These are phyloP conservation scores for Magnolia kwangsiensis DNA, from an alignment of 164 flowering plant genomes.

Conservation along the genomic window DNA sequence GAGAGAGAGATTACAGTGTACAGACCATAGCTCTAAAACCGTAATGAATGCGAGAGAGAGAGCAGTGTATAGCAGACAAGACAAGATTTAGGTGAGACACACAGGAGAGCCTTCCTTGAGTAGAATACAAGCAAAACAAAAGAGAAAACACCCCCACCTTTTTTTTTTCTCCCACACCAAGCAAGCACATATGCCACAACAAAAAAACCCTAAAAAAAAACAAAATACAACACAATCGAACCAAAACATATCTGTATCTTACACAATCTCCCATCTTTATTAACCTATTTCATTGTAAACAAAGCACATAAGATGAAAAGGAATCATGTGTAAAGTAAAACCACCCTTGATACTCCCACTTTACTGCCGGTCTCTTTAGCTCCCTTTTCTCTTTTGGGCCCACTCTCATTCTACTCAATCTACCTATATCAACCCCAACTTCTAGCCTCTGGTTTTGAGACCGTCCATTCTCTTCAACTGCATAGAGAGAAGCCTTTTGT, in stretches of 20 bases:
- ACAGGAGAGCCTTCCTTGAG: slow-evolving; percentile 42
- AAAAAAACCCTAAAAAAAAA: not conserved
- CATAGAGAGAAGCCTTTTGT: not conserved
- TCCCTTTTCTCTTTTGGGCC: slow-evolving; percentile 4
- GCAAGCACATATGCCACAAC: slow-evolving; percentile 71
- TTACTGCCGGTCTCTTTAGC: slow-evolving; percentile 6
- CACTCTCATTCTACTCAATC: not conserved
- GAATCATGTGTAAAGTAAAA: slow-evolving; percentile 33
- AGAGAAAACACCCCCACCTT: slow-evolving; percentile 27
- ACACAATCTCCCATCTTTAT: not conserved
- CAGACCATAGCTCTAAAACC: too few relatives aligned
- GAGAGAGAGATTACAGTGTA: too few relatives aligned
- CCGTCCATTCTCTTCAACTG: not conserved
- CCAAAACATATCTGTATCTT: not conserved
- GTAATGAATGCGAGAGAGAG: too few relatives aligned
- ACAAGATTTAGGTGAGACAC: not conserved
- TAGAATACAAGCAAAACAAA: slow-evolving; percentile 75
- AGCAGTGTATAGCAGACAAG: not conserved
- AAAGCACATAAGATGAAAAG: slow-evolving; percentile 17
- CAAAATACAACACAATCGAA: not conserved
- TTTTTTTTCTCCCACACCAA: slow-evolving; percentile 37
- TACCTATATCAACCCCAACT: slow-evolving; percentile 6
- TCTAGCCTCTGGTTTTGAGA: slow-evolving; percentile 4
- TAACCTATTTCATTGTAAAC: slow-evolving; percentile 11
- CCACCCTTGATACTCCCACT: slow-evolving; percentile 7